These are phyloP conservation scores for Backusella tuberculispora DNA, from an alignment of 192 early-diverging fungal species.

Conservation along the genomic window DNA sequence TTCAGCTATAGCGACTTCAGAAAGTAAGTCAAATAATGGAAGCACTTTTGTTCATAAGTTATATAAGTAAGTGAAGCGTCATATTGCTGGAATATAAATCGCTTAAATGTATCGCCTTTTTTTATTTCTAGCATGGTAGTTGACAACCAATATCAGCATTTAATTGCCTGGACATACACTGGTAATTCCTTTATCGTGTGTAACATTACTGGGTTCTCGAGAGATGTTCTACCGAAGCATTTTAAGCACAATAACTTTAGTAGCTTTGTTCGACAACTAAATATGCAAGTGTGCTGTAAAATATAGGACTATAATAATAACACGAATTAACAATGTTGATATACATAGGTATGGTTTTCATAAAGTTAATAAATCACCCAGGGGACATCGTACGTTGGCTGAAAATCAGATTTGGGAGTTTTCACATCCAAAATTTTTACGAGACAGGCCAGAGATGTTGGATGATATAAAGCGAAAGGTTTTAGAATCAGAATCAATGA, in stretches of 20 bases:
- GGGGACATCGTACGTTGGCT: constrained; percentile 79
- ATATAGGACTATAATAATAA: background rate
- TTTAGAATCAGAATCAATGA: constrained; percentile 78
- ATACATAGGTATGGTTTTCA: constrained; percentile 76
- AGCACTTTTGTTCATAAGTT: constrained; percentile 61
- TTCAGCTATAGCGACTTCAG: background rate
- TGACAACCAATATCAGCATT: constrained; percentile 83
- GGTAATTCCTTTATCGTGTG: constrained; percentile 90
- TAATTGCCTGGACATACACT: constrained; percentile 87
- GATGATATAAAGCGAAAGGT: constrained; percentile 93
- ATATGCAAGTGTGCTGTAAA: constrained; percentile 60
- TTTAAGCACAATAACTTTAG: constrained; percentile 94
- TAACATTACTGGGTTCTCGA: constrained; percentile 87
- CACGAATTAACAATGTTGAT: background rate
- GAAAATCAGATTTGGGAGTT: constrained; percentile 95
- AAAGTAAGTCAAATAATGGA: background rate
- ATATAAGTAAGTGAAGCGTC: constrained; percentile 43
- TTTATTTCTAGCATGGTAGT: constrained; percentile 71
- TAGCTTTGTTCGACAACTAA: constrained; percentile 88
- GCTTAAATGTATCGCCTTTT: background rate
- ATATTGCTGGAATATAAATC: background rate
- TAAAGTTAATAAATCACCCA: constrained; percentile 90
- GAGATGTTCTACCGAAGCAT: constrained; percentile 87
- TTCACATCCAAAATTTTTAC: constrained; percentile 80
- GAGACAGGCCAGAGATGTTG: constrained; percentile 73